Evolutionary conservation across 176 grass and related monocot genomes (phyloP).

Genomic region (Alloteropsis semialata): DNA sequence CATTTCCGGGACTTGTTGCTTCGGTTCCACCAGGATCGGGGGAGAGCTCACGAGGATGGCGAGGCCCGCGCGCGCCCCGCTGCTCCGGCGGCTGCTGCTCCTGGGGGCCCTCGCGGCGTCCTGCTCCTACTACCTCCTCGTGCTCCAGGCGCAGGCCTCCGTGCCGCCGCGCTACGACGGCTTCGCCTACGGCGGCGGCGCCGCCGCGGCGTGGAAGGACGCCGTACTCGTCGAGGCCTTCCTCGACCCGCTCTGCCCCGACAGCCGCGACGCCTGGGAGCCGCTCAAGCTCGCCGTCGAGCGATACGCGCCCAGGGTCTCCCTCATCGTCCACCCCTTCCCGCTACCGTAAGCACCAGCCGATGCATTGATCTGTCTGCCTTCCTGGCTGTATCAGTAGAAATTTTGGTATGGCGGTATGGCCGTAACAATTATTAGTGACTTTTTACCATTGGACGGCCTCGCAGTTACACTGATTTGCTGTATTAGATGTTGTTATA

Average conservation of each 20-base stretch:
- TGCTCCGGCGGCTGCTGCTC: constrained; percentile 34
- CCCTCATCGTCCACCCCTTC: constrained; percentile 89
- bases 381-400: neutral
- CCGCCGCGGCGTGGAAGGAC: constrained; percentile 43
- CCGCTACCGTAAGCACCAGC: constrained; percentile 70
- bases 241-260: constrained; percentile 85
- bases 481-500: neutral
- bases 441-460: neutral
- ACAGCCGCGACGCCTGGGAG: constrained; percentile 77
- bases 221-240: constrained; percentile 85
- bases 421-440: neutral
- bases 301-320: constrained; percentile 50
- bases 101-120: constrained; percentile 18
- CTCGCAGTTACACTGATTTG: neutral
- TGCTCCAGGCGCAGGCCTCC: constrained; percentile 50
- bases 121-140: constrained; percentile 38
- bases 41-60: constrained; percentile 20
- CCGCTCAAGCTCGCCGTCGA: constrained; percentile 64
- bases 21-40: neutral
- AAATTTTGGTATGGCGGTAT: neutral
- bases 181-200: constrained; percentile 53
- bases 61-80: constrained; percentile 29
- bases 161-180: constrained; percentile 69
- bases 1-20: neutral
- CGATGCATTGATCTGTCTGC: neutral